Conservation (phyloP, 208 protist species). For the Herpetomonas tarakana region DNA sequence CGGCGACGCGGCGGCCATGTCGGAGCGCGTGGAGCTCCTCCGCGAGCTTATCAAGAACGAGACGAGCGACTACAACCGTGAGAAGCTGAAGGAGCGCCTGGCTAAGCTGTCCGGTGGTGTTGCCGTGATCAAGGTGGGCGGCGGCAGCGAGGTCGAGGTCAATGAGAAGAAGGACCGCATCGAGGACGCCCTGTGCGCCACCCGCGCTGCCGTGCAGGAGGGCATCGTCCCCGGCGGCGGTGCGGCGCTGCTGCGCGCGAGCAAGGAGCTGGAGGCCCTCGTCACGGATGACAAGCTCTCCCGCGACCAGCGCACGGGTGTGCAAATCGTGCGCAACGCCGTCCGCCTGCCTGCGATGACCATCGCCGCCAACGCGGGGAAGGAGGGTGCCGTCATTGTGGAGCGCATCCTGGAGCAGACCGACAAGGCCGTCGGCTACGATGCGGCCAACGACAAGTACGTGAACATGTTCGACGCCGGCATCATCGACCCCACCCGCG, state of each 20-base stretch:
- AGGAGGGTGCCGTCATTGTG: conserved; percentile 97
- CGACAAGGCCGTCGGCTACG: conserved; percentile 90
- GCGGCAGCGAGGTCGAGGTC: conserved; percentile 98
- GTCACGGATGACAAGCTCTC: conserved; percentile 47
- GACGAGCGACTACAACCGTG: conserved; percentile 94
- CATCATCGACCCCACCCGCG: conserved; percentile 99
- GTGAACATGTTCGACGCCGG: conserved; percentile 98
- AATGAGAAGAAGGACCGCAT: conserved; percentile 99
- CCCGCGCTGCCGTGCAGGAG: conserved; percentile 98
- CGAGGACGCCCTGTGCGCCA: conserved; percentile 98
- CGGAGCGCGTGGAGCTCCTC: conserved; percentile 93
- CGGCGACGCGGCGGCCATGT: conserved; percentile 87
- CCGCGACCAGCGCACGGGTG: conserved; percentile 95
- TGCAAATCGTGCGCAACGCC: conserved; percentile 95
- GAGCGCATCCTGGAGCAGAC: conserved; percentile 93
- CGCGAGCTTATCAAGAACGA: conserved; percentile 82
- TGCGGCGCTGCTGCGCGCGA: conserved; percentile 94
- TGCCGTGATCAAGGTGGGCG: conserved; percentile 97
- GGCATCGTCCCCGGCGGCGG: conserved; percentile 99
- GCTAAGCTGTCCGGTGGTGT: conserved; percentile 97
- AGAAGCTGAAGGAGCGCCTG: conserved; percentile 98
- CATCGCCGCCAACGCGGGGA: conserved; percentile 98
- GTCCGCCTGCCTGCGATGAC: conserved; percentile 90
- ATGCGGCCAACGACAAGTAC: conserved; percentile 94
- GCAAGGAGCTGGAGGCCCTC: conserved; percentile 80